Evolutionary conservation across 768 basidiomycete genomes (phyloP), one percentile per base, ranked within the genome.

Genomic region (Mycena olivaceomarginata): DNA sequence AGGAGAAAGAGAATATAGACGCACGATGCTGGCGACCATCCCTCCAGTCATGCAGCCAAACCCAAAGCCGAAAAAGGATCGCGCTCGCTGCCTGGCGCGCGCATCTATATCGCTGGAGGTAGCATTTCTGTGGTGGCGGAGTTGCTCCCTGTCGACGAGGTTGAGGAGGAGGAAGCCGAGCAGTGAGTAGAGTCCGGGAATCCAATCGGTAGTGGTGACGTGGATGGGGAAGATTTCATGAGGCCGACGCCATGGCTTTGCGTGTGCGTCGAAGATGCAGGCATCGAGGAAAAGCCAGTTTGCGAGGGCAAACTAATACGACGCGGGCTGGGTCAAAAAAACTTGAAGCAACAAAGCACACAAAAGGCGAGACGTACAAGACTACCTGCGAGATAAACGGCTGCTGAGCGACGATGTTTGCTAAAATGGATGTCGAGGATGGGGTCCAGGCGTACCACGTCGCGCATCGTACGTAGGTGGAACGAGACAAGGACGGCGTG

Each of bases 11-110:
- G 7, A n/a, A 13, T 13, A 20, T n/a, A 10, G 51, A 92, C 97
- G 81, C 82, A 99, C 98, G 83, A 98, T 92, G 82, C 97, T 98
- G 66, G 98, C 98, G n/a, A 98, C 98, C 60, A 99, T 84, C 0
- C 98, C 98, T 9, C 98, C 98, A 2, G 98, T 98, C 97, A 99
- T 97, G 60, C 99, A 84, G 0, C 98, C 97, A 82, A 99, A 98
- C 1, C 98, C 98, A 75, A 99, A 91, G 85, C 99, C 99, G 77
- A 99, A 84, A 82, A 98, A 93, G 79, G 98, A 86, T 41, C 98
- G 88, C 8, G 98, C 98, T 77, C 96, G 89, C 97, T 97, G 98
- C 18, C 98, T 97, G 5, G 96, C 95, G 1, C 93, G 88, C 0
- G 96, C 89, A 81, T 31, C 31, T 1, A 31, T 31, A 31, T 97